Evolutionary conservation across 2,329 filamentous ascomycete species (phyloP), one percentile per base, ranked within the genome.

Genomic region (Teratosphaeriaceae sp.): DNA sequence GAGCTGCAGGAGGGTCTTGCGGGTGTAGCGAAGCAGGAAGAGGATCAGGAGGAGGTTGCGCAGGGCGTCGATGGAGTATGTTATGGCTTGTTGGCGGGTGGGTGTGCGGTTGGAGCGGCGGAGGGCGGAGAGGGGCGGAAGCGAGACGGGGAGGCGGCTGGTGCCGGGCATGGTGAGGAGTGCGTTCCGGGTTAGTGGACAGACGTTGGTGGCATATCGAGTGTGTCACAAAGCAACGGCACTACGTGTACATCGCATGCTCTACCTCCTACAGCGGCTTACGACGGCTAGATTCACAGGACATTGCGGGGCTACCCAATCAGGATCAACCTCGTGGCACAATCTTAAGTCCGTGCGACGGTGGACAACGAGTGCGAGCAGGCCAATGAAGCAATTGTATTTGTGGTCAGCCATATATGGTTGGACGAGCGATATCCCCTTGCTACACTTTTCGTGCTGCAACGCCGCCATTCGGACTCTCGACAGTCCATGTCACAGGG

Each of bases 31-130:
- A 37, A 94, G 71, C 47, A 96, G 64, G 69, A 97, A 96, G 55
- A 94, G 77, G 60, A 89, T 74, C 65, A 97, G 94, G 56, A 97
- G 72, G 46, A 96, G 72, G 63, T 96, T 94, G 42, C 87, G 85
- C 48, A 95, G 60, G 47, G 56, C 15, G 40, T 62, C 56, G 38
- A 60, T 38, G 38, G 51, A 44, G 18, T 55, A 51, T 22, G 41
- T 36, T 37, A 59, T 46, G 23, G 56, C 45, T 33, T 56, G 46
- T 42, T 58, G 55, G 13, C 54, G 49, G 30, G 48, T 43, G 15
- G 20, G 22, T 6, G 22, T 30, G 22, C 15, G 9, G 5, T 18
- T 11, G 8, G 22, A 12, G 3, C 22, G 37, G 22, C 20, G 35
- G 35, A 38, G 35, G 8, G 31, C 18, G 20, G 35, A 26, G n/a